Conservation (phyloP, 305 asterid genomes). For the Fraxinus platypoda region DNA sequence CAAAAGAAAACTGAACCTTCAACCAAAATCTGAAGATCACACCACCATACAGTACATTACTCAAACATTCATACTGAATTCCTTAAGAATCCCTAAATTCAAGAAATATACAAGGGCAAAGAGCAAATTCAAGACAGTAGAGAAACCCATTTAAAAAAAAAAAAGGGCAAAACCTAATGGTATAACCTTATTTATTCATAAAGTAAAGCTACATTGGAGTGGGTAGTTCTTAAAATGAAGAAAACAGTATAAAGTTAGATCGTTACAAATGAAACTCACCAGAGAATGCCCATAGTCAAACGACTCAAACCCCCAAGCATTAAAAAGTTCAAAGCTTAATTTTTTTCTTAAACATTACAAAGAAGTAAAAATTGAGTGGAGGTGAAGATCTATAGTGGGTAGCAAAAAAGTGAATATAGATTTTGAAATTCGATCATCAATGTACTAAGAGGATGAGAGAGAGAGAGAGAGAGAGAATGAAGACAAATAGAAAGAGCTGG, state of each 20-base stretch:
- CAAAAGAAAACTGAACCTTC: constrained; percentile 8
- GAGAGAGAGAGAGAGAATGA: constrained; percentile 9
- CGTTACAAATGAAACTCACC: constrained; percentile 30
- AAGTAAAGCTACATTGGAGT: constrained; percentile 26
- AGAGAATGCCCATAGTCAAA: constrained; percentile 33
- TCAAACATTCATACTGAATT: constrained; percentile 27
- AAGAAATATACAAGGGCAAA: constrained; percentile 14
- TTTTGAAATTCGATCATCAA: constrained; percentile 46
- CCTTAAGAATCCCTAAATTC: constrained; percentile 29
- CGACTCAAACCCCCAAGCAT: constrained; percentile 26
- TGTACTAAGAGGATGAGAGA: constrained; percentile 11
- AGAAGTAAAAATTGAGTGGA: neutral
- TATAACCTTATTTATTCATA: constrained; percentile 19
- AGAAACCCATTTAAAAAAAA: constrained; percentile 17
- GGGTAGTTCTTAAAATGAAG: constrained; percentile 12
- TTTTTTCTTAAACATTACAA: constrained; percentile 10
- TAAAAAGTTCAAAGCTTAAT: constrained; percentile 22
- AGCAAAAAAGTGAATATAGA: constrained; percentile 19
- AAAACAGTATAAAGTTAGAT: neutral
- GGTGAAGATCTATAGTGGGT: constrained; percentile 38
- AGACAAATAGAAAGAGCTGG: constrained; percentile 29
- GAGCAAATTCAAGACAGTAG: constrained; percentile 13
- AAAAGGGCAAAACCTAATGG: constrained; percentile 25
- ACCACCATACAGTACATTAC: constrained; percentile 22
- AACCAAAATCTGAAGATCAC: constrained; percentile 15